Evolutionary conservation across 148 eudicot genomes (phyloP).

Genomic region (Rhododendron williamsianum): DNA sequence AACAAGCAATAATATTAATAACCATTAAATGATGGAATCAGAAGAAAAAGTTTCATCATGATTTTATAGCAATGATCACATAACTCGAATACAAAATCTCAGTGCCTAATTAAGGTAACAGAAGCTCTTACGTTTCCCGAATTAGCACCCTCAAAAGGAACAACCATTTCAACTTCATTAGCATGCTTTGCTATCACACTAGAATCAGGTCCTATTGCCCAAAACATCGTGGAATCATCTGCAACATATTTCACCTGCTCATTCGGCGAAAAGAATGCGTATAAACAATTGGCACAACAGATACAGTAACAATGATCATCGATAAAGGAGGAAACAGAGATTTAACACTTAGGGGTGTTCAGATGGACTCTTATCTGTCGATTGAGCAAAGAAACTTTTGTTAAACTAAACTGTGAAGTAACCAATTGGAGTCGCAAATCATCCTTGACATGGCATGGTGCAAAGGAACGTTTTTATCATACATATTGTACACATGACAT

Average conservation of each 20-base stretch:
- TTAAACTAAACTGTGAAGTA: neutral
- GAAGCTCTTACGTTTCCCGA: conserved; percentile 60
- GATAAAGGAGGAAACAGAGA: neutral
- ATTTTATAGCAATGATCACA: neutral
- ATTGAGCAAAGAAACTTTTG: neutral
- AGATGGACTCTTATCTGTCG: neutral
- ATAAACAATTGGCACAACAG: conserved; percentile 7
- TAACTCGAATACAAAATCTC: neutral
- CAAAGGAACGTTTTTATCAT: neutral
- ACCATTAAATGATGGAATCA: neutral
- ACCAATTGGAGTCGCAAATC: neutral
- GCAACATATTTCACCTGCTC: conserved; percentile 65
- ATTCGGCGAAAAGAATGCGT: neutral
- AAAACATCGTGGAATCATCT: conserved; percentile 85
- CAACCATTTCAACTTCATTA: conserved; percentile 67
- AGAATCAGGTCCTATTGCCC: conserved; percentile 83
- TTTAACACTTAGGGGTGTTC: neutral
- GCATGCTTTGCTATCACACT: conserved; percentile 66
- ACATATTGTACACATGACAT: neutral
- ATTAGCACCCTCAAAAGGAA: conserved; percentile 73
- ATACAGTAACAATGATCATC: neutral
- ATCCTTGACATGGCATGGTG: neutral
- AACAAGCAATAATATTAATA: neutral
- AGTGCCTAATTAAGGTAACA: neutral
- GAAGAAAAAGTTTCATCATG: neutral